Percentiles rank a stretch among this genome's conserved stretches.
Conservation (phyloP, 2,329 filamentous ascomycete genomes). For the Podosphaera leucotricha region DNA sequence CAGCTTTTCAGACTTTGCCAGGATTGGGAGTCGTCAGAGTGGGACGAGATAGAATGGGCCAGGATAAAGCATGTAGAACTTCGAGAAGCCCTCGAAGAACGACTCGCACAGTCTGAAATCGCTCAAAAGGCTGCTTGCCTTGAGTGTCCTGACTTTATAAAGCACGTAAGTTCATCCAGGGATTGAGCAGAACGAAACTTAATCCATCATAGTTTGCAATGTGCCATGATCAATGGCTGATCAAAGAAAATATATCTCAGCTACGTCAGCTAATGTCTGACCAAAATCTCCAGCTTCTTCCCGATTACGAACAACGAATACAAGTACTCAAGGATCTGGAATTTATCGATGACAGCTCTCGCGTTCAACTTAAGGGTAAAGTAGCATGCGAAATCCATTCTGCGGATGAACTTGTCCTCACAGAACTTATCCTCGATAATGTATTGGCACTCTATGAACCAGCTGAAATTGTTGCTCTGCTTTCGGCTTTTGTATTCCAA, state of each 20-base stretch:
- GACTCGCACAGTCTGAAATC: slow-evolving; percentile 35
- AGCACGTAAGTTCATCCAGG: slow-evolving; percentile 40
- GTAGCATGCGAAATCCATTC: slow-evolving; percentile 97
- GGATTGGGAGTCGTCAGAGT: slow-evolving; percentile 50
- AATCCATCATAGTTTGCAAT: slow-evolving; percentile 49
- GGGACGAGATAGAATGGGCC: slow-evolving; percentile 65
- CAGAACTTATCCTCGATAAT: slow-evolving; percentile 89
- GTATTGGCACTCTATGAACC: slow-evolving; percentile 87
- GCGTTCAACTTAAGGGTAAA: slow-evolving; percentile 91
- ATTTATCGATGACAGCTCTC: slow-evolving; percentile 69
- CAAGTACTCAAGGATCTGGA: slow-evolving; percentile 74
- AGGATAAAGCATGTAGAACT: slow-evolving; percentile 65
- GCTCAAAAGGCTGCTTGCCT: slow-evolving; percentile 43
- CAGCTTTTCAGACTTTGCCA: slow-evolving; percentile 44
- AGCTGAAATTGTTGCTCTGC: slow-evolving; percentile 81
- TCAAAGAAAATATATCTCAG: slow-evolving; percentile 78
- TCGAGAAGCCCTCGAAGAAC: slow-evolving; percentile 54
- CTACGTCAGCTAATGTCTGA: slow-evolving; percentile 80
- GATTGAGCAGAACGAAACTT: not conserved
- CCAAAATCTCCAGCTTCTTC: slow-evolving; percentile 83
- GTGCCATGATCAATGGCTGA: slow-evolving; percentile 90
- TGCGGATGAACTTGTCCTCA: slow-evolving; percentile 85
- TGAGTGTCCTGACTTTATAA: slow-evolving; percentile 55
- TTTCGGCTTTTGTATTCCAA: slow-evolving; percentile 92
- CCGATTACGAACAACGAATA: slow-evolving; percentile 90